These are phyloP conservation scores for Massospora cicadina DNA, from an alignment of 371 early-diverging fungal genomes.

Conservation along the genomic window DNA sequence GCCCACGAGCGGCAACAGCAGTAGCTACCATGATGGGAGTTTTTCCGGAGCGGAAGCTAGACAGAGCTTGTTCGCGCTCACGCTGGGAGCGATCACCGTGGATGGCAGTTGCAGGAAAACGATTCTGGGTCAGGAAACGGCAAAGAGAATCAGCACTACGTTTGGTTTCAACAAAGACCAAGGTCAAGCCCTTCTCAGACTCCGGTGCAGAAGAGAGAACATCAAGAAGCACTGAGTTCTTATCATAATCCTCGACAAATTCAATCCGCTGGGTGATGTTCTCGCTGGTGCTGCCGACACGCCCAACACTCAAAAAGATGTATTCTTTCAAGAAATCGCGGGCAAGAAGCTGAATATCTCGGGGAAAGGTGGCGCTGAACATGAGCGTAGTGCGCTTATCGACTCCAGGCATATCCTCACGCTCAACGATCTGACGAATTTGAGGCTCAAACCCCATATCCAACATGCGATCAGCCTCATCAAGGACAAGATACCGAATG, in stretches of 20 bases:
- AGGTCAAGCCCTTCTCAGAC: slow-evolving; percentile 43
- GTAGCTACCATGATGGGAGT: slow-evolving; percentile 96
- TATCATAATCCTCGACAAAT: slow-evolving; percentile 69
- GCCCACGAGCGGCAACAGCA: slow-evolving; percentile 97
- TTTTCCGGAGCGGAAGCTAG: slow-evolving; percentile 78
- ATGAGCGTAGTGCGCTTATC: slow-evolving; percentile 82
- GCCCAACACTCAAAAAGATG: slow-evolving; percentile 83
- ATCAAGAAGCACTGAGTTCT: slow-evolving; percentile 68
- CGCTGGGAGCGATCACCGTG: slow-evolving; percentile 94
- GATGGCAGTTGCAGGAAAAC: slow-evolving; percentile 87
- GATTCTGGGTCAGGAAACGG: slow-evolving; percentile 41
- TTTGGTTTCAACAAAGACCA: slow-evolving; percentile 98
- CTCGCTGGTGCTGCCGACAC: slow-evolving; percentile 90
- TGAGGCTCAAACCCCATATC: too few relatives aligned
- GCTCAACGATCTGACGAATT: slow-evolving; percentile 89
- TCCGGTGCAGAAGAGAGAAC: slow-evolving; percentile 52
- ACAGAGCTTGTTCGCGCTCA: slow-evolving; percentile 89
- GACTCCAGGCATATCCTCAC: slow-evolving; percentile 69
- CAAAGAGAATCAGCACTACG: slow-evolving; percentile 92
- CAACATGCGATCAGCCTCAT: too few relatives aligned
- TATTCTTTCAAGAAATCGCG: slow-evolving; percentile 87
- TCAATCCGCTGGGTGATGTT: slow-evolving; percentile 89
- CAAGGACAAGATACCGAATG: slow-evolving; percentile 84
- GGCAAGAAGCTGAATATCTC: slow-evolving; percentile 84
- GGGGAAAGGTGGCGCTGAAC: slow-evolving; percentile 96